Evolutionary conservation across 2,329 filamentous ascomycete genomes (phyloP).

Genomic region (Xylariales sp.): DNA sequence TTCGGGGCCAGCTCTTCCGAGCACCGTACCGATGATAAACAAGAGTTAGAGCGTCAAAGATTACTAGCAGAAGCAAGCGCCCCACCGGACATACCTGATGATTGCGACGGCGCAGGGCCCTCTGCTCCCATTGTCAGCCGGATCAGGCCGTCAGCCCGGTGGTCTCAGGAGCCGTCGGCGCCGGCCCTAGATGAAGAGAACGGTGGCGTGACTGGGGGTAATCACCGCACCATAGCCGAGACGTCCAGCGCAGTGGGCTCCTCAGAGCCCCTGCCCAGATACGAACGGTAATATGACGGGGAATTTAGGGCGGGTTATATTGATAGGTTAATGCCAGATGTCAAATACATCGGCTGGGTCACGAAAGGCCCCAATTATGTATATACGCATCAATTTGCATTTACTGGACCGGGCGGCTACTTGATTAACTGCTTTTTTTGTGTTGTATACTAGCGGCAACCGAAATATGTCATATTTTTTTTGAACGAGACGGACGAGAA

Average conservation of each 20-base stretch:
- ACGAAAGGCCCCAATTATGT: slow-evolving; percentile 16
- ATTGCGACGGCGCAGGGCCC: slow-evolving; percentile 39
- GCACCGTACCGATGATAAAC: slow-evolving; percentile 72
- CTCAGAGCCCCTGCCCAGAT: slow-evolving; percentile 51
- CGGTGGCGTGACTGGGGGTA: slow-evolving; percentile 43
- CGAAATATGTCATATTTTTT: slow-evolving; percentile 14
- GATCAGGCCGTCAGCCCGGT: slow-evolving; percentile 44
- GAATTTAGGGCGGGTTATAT: not conserved
- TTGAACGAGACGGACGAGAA: slow-evolving; percentile 28
- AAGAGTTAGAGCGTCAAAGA: slow-evolving; percentile 71
- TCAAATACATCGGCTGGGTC: slow-evolving; percentile 9
- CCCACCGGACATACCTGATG: slow-evolving; percentile 54
- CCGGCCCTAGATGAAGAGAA: slow-evolving; percentile 46
- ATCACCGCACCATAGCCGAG: slow-evolving; percentile 63
- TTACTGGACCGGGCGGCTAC: slow-evolving; percentile 15
- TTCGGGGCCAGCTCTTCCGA: slow-evolving; percentile 49
- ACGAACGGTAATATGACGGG: slow-evolving; percentile 48
- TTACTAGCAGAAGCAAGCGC: slow-evolving; percentile 65
- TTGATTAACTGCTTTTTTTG: slow-evolving; percentile 11
- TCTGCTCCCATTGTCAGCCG: slow-evolving; percentile 35
- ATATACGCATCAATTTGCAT: slow-evolving; percentile 28
- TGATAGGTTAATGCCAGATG: not conserved
- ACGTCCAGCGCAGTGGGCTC: slow-evolving; percentile 50
- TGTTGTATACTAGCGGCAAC: slow-evolving; percentile 32
- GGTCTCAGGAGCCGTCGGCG: slow-evolving; percentile 47